Evolutionary conservation across 805 yeast genomes (phyloP).

Genomic region (Nakazawaea laoshanensis): DNA sequence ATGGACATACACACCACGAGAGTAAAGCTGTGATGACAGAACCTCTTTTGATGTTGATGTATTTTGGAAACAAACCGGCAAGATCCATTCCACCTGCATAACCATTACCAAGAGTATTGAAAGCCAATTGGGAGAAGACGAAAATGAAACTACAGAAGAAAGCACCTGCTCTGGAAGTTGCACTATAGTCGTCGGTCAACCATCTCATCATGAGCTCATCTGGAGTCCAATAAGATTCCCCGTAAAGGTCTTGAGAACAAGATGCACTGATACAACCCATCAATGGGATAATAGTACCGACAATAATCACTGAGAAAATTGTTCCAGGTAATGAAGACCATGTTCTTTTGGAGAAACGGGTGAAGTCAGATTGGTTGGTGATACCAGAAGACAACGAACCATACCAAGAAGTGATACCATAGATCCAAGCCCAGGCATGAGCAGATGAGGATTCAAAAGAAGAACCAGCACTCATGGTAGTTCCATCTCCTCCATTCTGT

Average conservation of each 20-base stretch:
- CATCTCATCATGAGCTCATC: slow-evolving; percentile 29
- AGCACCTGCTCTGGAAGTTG: slow-evolving; percentile 35
- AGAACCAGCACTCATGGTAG: slow-evolving; percentile 20
- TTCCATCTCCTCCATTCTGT: slow-evolving; percentile 25
- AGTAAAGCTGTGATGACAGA: slow-evolving; percentile 28
- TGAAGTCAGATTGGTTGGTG: slow-evolving; percentile 28
- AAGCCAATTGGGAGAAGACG: slow-evolving; percentile 27
- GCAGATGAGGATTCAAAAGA: neutral
- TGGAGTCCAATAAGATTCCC: slow-evolving; percentile 38
- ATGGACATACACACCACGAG: slow-evolving; percentile 29
- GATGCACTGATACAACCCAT: slow-evolving; percentile 38
- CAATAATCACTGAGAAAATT: slow-evolving; percentile 23
- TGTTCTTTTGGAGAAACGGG: slow-evolving; percentile 22
- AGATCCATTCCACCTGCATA: slow-evolving; percentile 43
- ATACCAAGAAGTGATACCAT: slow-evolving; percentile 30
- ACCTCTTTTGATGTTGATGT: slow-evolving; percentile 35
- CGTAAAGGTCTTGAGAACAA: slow-evolving; percentile 29
- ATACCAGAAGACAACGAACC: slow-evolving; percentile 31
- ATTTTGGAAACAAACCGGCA: slow-evolving; percentile 37
- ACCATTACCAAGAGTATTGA: slow-evolving; percentile 30
- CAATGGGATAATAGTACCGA: slow-evolving; percentile 35
- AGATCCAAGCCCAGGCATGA: slow-evolving; percentile 33
- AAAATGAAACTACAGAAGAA: slow-evolving; percentile 34
- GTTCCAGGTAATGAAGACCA: slow-evolving; percentile 15
- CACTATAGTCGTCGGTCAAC: slow-evolving; percentile 28